A percentile compares a stretch with the other conserved stretches of the same genome.
These are phyloP conservation scores for Meira miltonrushii DNA, from an alignment of 1,284 basidiomycete genomes.

Conservation along the genomic window DNA sequence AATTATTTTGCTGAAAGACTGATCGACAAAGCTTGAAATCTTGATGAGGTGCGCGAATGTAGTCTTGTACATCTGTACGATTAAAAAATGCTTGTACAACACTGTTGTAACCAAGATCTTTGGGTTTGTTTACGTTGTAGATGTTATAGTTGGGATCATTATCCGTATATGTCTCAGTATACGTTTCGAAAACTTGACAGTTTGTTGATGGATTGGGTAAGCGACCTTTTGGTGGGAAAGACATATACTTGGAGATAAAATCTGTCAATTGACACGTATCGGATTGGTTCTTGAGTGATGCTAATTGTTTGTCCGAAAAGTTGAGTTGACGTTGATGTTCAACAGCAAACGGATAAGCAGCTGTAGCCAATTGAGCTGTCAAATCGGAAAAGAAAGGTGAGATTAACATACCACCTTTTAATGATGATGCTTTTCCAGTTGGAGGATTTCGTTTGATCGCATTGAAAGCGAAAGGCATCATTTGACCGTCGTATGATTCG, in stretches of 20 bases:
- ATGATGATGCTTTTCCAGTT: too few relatives aligned
- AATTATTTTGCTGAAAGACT: not conserved
- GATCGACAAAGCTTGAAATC: not conserved
- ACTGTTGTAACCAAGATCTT: not conserved
- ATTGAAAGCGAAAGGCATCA: slow-evolving; percentile 53
- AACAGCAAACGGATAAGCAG: not conserved
- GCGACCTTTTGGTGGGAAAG: not conserved
- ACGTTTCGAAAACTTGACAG: not conserved
- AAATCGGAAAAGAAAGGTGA: not conserved
- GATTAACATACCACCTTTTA: slow-evolving; percentile 10
- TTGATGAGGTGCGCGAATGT: not conserved
- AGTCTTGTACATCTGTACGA: not conserved
- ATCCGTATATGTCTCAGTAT: not conserved
- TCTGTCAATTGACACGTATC: not conserved
- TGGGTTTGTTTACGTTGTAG: not conserved
- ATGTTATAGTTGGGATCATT: not conserved
- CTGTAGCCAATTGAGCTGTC: not conserved
- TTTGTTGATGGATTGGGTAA: too few relatives aligned
- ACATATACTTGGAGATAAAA: not conserved
- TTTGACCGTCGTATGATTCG: slow-evolving; percentile 90
- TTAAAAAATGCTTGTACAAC: not conserved
- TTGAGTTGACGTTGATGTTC: not conserved
- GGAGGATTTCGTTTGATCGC: too few relatives aligned
- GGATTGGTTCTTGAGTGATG: not conserved
- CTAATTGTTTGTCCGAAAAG: not conserved